phyloP scores from a whole-genome alignment of 768 basidiomycete species.

The Rhodotorula kratochvilovae region DNA sequence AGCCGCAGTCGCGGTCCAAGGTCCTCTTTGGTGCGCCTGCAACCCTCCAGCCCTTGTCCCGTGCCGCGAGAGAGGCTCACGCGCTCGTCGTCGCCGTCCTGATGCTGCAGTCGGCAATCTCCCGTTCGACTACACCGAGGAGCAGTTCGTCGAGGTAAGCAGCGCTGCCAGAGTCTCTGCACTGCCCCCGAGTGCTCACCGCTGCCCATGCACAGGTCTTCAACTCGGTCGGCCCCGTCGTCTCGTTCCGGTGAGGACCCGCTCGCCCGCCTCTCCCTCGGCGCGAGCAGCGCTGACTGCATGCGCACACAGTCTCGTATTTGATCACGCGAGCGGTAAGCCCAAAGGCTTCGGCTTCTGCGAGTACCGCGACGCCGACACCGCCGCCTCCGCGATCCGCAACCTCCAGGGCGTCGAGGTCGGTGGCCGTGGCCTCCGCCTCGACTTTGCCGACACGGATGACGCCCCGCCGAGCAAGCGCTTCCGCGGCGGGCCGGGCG shows the following conservation, averaged over 20 bases:
- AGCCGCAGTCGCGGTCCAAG: constrained; percentile 34
- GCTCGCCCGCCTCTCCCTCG: not conserved
- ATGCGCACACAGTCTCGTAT: constrained; percentile 39
- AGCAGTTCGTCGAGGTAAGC: constrained; percentile 38
- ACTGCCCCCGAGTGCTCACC: not conserved
- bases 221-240: constrained; percentile 42
- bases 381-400: constrained; percentile 87
- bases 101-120: constrained; percentile 35
- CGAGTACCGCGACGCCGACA: constrained; percentile 71
- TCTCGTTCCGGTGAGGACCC: constrained; percentile 37
- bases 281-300: not conserved
- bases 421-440: constrained; percentile 83
- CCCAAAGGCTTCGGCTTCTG: constrained; percentile 71
- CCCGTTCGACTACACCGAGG: constrained; percentile 39
- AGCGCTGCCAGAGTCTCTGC: not conserved
- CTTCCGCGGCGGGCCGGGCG: constrained; percentile 66
- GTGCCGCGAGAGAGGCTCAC: not conserved
- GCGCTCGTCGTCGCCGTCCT: not conserved
- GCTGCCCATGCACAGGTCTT: constrained; percentile 34
- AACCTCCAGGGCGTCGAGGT: constrained; percentile 91
- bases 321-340: constrained; percentile 67
- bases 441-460: constrained; percentile 89
- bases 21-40: constrained; percentile 34
- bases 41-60: not conserved
- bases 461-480: constrained; percentile 83